Percentiles rank a stretch among this genome's conserved stretches.
These are phyloP conservation scores for Sanghuangporus sanghuang DNA, from an alignment of 1,284 basidiomycete species.

Conservation along the genomic window DNA sequence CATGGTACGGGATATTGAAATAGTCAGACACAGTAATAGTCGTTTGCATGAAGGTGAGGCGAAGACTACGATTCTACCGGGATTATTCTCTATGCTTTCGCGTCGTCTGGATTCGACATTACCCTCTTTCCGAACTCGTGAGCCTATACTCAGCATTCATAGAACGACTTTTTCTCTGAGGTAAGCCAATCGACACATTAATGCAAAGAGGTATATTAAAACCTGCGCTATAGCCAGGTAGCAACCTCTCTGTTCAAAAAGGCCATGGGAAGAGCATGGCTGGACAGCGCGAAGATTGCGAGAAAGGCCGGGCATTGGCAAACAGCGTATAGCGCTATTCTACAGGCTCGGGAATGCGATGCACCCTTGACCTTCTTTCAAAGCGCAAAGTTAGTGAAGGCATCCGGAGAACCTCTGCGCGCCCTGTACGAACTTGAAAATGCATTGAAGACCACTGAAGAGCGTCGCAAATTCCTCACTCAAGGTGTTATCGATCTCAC, in stretches of 20 bases:
- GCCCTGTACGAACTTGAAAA: slow-evolving; percentile 90
- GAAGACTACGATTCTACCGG: slow-evolving; percentile 28
- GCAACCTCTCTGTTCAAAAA: slow-evolving; percentile 38
- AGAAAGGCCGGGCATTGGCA: slow-evolving; percentile 94
- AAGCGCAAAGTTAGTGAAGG: slow-evolving; percentile 83
- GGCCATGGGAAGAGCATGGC: slow-evolving; percentile 84
- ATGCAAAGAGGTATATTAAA: slow-evolving; percentile 2
- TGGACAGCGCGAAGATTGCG: slow-evolving; percentile 91
- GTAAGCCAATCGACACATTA: slow-evolving; percentile 35
- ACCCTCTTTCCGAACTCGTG: slow-evolving; percentile 89
- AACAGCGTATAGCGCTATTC: slow-evolving; percentile 93
- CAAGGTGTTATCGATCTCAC: slow-evolving; percentile 52
- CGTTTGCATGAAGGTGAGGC: slow-evolving; percentile 18
- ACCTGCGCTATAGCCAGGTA: slow-evolving; percentile 21
- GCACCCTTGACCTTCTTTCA: slow-evolving; percentile 86
- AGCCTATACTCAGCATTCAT: slow-evolving; percentile 87
- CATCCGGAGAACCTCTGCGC: slow-evolving; percentile 77
- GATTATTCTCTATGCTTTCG: slow-evolving; percentile 45
- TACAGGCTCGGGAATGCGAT: slow-evolving; percentile 82
- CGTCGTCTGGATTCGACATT: slow-evolving; percentile 75
- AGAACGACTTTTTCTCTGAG: slow-evolving; percentile 78
- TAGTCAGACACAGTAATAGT: slow-evolving; percentile 52
- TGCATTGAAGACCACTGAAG: slow-evolving; percentile 43
- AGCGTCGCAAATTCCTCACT: slow-evolving; percentile 34
- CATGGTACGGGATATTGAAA: slow-evolving; percentile 82